These are phyloP conservation scores for Metschnikowia henanensis DNA, from an alignment of 805 yeast genomes.

Conservation along the genomic window DNA sequence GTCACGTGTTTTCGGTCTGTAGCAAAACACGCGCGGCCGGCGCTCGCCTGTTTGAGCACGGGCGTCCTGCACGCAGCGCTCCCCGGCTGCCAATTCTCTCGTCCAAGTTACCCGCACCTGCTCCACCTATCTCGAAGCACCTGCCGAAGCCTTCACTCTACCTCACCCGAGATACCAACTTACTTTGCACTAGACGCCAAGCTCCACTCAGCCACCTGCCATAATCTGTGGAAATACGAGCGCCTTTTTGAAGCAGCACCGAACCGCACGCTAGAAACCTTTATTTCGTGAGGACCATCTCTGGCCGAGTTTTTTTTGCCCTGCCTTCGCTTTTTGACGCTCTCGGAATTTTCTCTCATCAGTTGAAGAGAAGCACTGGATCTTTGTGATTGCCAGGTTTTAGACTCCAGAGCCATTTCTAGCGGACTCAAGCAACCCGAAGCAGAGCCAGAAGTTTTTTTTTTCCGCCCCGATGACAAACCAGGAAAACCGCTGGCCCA, in stretches of 20 bases:
- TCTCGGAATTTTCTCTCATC: slow-evolving; percentile 5
- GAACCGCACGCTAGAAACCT: background rate
- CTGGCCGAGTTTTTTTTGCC: background rate
- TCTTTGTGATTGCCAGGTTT: background rate
- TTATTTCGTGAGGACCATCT: background rate
- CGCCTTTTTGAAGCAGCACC: background rate
- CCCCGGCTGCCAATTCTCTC: slow-evolving; percentile 11
- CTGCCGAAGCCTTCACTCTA: slow-evolving; percentile 6
- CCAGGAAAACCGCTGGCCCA: slow-evolving; percentile 44
- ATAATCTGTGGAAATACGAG: background rate
- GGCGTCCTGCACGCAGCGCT: slow-evolving; percentile 1
- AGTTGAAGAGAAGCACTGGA: background rate
- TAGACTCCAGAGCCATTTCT: too few relatives aligned
- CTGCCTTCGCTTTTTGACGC: slow-evolving; percentile 5
- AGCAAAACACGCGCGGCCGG: slow-evolving; percentile 2
- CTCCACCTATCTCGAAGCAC: slow-evolving; percentile 14
- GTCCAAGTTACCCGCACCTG: slow-evolving; percentile 15
- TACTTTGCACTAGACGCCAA: slow-evolving; percentile 1
- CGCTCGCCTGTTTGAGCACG: slow-evolving; percentile 1
- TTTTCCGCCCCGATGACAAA: slow-evolving; percentile 29
- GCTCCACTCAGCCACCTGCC: background rate
- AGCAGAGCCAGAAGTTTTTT: background rate
- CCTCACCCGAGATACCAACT: slow-evolving; percentile 1
- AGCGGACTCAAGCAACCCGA: too few relatives aligned
- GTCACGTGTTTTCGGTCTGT: too few relatives aligned